A percentile compares a stretch with the other conserved stretches of the same genome.
These are phyloP conservation scores for Nitzschia sp. DNA, from an alignment of 108 stramenopile species.

Conservation along the genomic window DNA sequence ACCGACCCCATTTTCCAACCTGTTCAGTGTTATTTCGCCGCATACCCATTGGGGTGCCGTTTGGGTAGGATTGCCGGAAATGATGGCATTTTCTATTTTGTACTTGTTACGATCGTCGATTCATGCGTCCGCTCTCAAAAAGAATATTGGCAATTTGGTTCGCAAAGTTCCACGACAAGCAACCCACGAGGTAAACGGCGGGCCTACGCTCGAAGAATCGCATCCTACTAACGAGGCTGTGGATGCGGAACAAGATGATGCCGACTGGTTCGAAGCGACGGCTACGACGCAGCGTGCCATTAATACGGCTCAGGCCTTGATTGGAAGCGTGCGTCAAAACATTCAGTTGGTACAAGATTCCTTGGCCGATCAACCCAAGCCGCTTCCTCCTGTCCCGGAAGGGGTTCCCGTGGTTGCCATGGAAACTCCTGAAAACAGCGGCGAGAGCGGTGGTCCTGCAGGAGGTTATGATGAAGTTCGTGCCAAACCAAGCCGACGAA, in stretches of 20 bases:
- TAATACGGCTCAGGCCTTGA: not conserved
- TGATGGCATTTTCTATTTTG: conserved; percentile 65
- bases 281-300: not conserved
- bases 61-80: conserved; percentile 40
- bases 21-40: conserved; percentile 29
- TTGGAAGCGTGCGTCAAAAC: not conserved
- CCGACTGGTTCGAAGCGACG: not conserved
- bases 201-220: not conserved
- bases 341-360: not conserved
- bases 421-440: not conserved
- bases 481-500: conserved; percentile 15
- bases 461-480: conserved; percentile 30
- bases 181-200: not conserved
- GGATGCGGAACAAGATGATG: not conserved
- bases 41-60: conserved; percentile 66
- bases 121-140: conserved; percentile 59
- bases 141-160: conserved; percentile 49
- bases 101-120: conserved; percentile 72
- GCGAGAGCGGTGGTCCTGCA: not conserved
- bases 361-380: not conserved
- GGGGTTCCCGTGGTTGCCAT: no score
- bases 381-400: not conserved
- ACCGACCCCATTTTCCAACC: conserved; percentile 47
- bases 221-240: not conserved
- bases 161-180: conserved; percentile 26